Conservation (phyloP, 495 filamentous ascomycete genomes). For the Bacidia gigantensis region DNA sequence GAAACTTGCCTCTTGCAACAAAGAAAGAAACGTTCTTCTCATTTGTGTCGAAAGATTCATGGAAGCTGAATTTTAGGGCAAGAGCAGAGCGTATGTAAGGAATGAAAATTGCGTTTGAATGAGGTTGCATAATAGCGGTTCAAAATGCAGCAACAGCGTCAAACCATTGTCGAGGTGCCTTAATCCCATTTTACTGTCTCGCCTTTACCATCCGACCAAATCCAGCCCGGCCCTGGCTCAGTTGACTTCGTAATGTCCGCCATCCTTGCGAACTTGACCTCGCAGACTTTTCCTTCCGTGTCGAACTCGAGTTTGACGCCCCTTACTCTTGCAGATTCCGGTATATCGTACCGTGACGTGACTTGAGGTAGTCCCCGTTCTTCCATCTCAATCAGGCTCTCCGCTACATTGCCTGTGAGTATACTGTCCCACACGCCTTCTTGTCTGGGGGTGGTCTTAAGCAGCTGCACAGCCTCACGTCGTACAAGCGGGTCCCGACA, state of each 20-base stretch:
- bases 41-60: too few relatives aligned
- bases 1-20: too few relatives aligned
- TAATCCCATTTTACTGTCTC: too few relatives aligned
- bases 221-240: background rate
- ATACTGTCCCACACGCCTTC: conserved; percentile 54
- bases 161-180: too few relatives aligned
- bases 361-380: conserved; percentile 32
- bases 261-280: conserved; percentile 1
- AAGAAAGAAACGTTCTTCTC: too few relatives aligned
- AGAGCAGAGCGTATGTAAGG: too few relatives aligned
- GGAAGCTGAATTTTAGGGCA: too few relatives aligned
- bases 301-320: conserved; percentile 14
- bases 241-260: background rate
- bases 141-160: too few relatives aligned
- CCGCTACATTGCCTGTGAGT: conserved; percentile 37
- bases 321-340: conserved; percentile 11
- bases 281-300: conserved; percentile 2
- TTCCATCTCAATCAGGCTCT: conserved; percentile 42
- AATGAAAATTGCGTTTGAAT: too few relatives aligned
- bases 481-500: conserved; percentile 43
- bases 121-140: too few relatives aligned
- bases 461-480: conserved; percentile 40
- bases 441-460: conserved; percentile 38
- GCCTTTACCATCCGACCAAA: too few relatives aligned
- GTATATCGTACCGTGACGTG: conserved; percentile 15